Evolutionary conservation across 1,284 basidiomycete species (phyloP).

Genomic region (Porodaedalea pini): DNA sequence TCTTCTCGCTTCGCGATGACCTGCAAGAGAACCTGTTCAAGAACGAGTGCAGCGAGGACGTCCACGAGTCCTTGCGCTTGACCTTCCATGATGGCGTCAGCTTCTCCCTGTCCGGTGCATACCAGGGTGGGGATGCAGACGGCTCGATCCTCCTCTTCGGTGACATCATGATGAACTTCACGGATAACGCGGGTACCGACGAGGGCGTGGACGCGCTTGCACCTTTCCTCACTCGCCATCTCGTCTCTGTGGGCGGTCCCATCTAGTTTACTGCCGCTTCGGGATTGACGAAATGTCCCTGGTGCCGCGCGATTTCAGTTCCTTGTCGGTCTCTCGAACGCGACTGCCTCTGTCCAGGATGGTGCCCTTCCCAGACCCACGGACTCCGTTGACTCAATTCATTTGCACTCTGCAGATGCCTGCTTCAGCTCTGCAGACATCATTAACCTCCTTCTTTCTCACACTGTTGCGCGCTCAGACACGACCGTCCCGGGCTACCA

Average conservation of each 20-base stretch:
- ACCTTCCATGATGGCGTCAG: slow-evolving; percentile 28
- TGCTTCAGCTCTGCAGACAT: no score
- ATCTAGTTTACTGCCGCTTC: slow-evolving; percentile 32
- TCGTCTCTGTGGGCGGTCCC: slow-evolving; percentile 29
- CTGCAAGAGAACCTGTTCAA: slow-evolving; percentile 23
- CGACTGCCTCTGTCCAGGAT: slow-evolving; percentile 27
- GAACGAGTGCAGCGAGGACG: slow-evolving; percentile 22
- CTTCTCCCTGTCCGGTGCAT: slow-evolving; percentile 21
- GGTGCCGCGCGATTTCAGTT: slow-evolving; percentile 29
- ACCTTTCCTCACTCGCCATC: slow-evolving; percentile 24
- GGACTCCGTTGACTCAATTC: slow-evolving; percentile 29
- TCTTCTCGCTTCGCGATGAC: slow-evolving; percentile 20
- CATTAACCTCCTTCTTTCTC: no score
- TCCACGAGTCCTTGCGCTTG: no score
- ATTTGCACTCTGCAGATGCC: no score
- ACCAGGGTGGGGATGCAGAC: slow-evolving; percentile 19
- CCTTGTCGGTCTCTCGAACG: slow-evolving; percentile 25
- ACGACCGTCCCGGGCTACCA: no score
- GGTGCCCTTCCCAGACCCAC: slow-evolving; percentile 28
- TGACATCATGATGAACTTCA: slow-evolving; percentile 21
- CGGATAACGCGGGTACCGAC: slow-evolving; percentile 29
- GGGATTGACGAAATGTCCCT: slow-evolving; percentile 30
- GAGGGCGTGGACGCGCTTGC: slow-evolving; percentile 28
- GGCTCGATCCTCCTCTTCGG: slow-evolving; percentile 21
- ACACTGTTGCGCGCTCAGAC: no score